Conservation (phyloP, 495 filamentous ascomycete genomes). For the Tuber microsphaerosporum region DNA sequence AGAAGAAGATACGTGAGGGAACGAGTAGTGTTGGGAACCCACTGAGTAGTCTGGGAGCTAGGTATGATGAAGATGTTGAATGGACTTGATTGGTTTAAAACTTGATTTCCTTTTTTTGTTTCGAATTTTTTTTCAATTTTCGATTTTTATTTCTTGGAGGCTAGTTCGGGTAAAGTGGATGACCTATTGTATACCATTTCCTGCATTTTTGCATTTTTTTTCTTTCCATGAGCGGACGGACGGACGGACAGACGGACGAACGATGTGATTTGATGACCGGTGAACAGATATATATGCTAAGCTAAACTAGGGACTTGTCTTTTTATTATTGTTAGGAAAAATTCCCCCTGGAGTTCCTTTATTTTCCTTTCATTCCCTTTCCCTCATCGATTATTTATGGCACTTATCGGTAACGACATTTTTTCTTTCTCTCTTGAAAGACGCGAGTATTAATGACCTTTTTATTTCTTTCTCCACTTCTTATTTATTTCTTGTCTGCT, state of each 20-base stretch:
- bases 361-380: not conserved
- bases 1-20: conserved; percentile 38
- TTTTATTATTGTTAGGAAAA: not conserved
- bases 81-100: conserved; percentile 19
- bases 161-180: not conserved
- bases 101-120: conserved; percentile 2
- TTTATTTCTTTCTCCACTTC: not conserved
- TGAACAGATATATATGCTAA: not conserved
- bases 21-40: conserved; percentile 18
- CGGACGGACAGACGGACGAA: not conserved
- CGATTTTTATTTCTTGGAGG: conserved; percentile 8
- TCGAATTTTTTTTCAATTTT: not conserved
- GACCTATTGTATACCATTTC: not conserved
- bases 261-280: not conserved
- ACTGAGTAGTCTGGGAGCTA: conserved; percentile 14
- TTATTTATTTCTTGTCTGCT: not conserved
- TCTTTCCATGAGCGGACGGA: not conserved
- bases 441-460: conserved; percentile 1
- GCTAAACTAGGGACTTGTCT: not conserved
- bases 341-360: not conserved
- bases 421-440: not conserved
- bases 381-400: not conserved
- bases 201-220: not conserved
- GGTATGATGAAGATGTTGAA: conserved; percentile 16
- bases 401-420: not conserved